These are phyloP conservation scores for Aureobasidium sp. DNA, from an alignment of 2,329 filamentous ascomycete genomes.

Conservation along the genomic window DNA sequence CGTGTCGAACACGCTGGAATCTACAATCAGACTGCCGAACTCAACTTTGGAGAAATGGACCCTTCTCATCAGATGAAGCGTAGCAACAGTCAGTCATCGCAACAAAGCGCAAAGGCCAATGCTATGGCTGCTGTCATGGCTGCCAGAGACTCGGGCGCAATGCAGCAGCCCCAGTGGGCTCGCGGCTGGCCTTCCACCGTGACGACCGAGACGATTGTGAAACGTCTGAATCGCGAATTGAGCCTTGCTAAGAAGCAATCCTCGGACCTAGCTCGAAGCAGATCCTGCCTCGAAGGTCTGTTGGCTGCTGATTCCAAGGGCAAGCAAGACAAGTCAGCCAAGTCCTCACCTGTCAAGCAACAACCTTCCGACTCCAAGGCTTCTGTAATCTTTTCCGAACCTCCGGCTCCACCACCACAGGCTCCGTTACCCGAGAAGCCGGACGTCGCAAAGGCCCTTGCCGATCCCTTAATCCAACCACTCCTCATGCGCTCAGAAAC, in stretches of 20 bases:
- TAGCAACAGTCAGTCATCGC: slow-evolving; percentile 43
- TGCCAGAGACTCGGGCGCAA: slow-evolving; percentile 40
- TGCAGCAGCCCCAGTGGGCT: slow-evolving; percentile 61
- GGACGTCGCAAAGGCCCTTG: slow-evolving; percentile 52
- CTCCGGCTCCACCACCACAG: slow-evolving; percentile 86
- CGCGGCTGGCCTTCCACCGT: slow-evolving; percentile 84
- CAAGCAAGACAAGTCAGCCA: slow-evolving; percentile 39
- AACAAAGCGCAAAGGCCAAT: slow-evolving; percentile 19
- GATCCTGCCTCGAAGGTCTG: slow-evolving; percentile 71
- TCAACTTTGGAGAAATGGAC: slow-evolving; percentile 89
- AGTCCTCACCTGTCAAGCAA: slow-evolving; percentile 47
- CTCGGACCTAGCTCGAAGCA: slow-evolving; percentile 74
- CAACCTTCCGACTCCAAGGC: slow-evolving; percentile 66
- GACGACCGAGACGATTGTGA: slow-evolving; percentile 90
- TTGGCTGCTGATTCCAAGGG: slow-evolving; percentile 60
- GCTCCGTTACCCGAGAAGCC: slow-evolving; percentile 92
- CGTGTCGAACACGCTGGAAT: slow-evolving; percentile 94
- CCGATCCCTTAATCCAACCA: slow-evolving; percentile 43
- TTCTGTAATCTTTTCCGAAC: slow-evolving; percentile 63
- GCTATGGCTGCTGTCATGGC: slow-evolving; percentile 20
- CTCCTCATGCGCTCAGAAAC: slow-evolving; percentile 70
- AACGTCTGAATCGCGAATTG: slow-evolving; percentile 79
- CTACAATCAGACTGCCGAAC: slow-evolving; percentile 64
- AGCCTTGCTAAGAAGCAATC: slow-evolving; percentile 81
- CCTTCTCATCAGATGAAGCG: slow-evolving; percentile 58